Evolutionary conservation across 768 basidiomycete genomes (phyloP).

Genomic region (Suillus discolor): DNA sequence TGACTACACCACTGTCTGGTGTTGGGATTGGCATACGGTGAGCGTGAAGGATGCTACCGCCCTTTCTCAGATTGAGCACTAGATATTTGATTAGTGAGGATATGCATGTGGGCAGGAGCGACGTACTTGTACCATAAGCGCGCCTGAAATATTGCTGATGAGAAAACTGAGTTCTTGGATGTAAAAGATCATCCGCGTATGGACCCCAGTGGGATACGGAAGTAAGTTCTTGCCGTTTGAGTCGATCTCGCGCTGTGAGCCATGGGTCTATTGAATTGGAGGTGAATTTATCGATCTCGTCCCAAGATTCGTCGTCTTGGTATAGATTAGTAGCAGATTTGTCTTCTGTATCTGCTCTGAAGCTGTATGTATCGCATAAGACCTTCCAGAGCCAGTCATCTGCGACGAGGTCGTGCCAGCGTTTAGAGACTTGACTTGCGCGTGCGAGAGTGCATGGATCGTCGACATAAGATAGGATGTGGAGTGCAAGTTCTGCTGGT

Average conservation of each 20-base stretch:
- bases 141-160: constrained; percentile 51
- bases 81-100: constrained; percentile 6
- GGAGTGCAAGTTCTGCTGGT: constrained; percentile 71
- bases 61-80: constrained; percentile 84
- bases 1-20: constrained; percentile 69
- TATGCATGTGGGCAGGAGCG: constrained; percentile 4
- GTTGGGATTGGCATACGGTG: constrained; percentile 53
- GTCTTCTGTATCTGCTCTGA: constrained; percentile 34
- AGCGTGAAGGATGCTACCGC: constrained; percentile 68
- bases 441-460: constrained; percentile 72
- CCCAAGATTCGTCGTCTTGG: constrained; percentile 33
- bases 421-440: constrained; percentile 66
- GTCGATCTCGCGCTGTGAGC: constrained; percentile 33
- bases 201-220: constrained; percentile 28
- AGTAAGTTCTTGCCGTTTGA: constrained; percentile 30
- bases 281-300: constrained; percentile 37
- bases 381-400: constrained; percentile 84
- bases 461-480: constrained; percentile 77
- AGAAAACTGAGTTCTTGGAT: constrained; percentile 29
- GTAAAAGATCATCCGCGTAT: constrained; percentile 9
- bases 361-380: constrained; percentile 66
- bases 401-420: constrained; percentile 68
- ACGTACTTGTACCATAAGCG: constrained; percentile 71
- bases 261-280: constrained; percentile 43
- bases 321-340: constrained; percentile 14